Evolutionary conservation across 1,139 yeast genomes (phyloP), one percentile per base, ranked within the genome.

Genomic region (Nakaseomyces bracarensis): DNA sequence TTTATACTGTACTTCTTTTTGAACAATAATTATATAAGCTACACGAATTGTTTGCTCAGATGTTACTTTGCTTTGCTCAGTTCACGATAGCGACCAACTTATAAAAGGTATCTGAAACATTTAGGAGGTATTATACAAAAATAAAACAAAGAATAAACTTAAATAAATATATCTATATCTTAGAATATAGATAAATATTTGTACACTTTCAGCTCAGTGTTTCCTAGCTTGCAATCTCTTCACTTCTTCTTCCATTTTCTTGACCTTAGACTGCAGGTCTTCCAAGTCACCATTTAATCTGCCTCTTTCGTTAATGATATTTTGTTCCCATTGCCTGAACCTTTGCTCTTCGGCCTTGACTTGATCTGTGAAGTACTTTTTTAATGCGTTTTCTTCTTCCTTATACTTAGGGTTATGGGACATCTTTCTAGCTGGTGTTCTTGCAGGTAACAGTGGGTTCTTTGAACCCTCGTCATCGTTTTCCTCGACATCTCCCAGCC

Each of bases 251-350:
- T 82, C 89, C 58, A 82, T 68, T 43, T 74, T 65, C 62, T 80
- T 82, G 58, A 81, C 77, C 61, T 81, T 80, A 42, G 66, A 59
- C 50, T 89, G 96, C 67, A 91, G 77, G 54, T 83, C 87, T 58
- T 89, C 96, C 59, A 93, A 74, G 65, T 91, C 98, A 65, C 82
- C 84, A 67, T 91, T 91, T 63, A 93, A 75, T 64, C 95, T 79
- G 66, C 87, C 86, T 67, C 96, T 81, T 69, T 89, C 97, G 54
- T 84, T 85, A 50, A 87, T 93, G 54, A 91, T 85, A 61, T 89
- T 89, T 54, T 87, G 85, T 67, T 89, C 97, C 97, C 98, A 91
- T 70, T 89, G 95, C 70, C 95, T 82, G 69, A 91, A 93, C 61
- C 98, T 76, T 59, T 85, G 94, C 60, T 93, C 98, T 68, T 91